These are phyloP conservation scores for Coprinellus micaceus DNA, from an alignment of 768 basidiomycete genomes.

Conservation along the genomic window DNA sequence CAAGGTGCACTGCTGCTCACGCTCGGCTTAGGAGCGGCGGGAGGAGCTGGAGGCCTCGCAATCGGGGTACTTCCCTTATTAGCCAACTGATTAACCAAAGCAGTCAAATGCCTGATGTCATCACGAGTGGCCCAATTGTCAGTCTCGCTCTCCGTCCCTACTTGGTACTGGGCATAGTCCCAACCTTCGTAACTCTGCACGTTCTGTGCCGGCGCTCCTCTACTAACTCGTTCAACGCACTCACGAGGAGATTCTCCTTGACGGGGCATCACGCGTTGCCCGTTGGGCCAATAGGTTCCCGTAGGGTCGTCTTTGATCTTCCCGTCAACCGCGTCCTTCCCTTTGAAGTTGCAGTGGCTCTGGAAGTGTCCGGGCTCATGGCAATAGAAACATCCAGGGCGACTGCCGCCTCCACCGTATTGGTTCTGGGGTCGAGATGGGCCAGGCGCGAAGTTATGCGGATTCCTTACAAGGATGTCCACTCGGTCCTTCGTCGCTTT, in stretches of 20 bases:
- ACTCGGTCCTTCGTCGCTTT: too few species aligned
- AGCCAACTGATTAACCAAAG: neutral
- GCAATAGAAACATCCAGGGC: slow-evolving; percentile 1
- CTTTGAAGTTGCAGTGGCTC: neutral
- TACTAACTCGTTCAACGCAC: neutral
- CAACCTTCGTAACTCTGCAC: neutral
- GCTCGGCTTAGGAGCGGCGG: neutral
- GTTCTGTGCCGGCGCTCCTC: neutral
- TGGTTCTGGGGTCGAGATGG: too few species aligned
- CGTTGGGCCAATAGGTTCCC: neutral
- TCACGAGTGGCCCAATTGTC: neutral
- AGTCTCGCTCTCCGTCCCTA: neutral
- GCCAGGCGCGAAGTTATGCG: too few species aligned
- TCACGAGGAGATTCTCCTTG: neutral
- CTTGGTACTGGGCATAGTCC: neutral
- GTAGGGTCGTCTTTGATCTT: neutral
- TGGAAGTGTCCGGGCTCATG: neutral
- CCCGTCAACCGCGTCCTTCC: neutral
- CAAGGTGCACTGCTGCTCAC: neutral
- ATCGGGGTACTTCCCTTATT: too few species aligned
- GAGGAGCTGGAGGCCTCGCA: too few species aligned
- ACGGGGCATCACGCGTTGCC: neutral
- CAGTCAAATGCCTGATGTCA: neutral
- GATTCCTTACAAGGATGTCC: too few species aligned
- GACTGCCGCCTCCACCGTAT: too few species aligned